Percentiles rank a stretch among this genome's conserved stretches.
phyloP scores from a whole-genome alignment of 176 grass and related monocot genomes.

The Ensete ventricosum region DNA sequence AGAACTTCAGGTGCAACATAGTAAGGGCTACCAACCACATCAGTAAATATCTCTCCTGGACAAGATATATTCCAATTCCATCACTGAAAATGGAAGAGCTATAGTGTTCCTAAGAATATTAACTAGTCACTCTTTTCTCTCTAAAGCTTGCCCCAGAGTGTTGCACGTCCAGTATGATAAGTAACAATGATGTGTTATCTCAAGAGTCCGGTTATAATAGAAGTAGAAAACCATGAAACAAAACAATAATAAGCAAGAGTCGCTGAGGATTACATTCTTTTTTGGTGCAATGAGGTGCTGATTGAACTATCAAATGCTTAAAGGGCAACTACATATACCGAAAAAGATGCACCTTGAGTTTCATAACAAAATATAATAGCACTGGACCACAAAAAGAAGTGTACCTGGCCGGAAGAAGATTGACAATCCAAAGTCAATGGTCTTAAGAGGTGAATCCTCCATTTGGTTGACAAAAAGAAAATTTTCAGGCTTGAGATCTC shows the following conservation, averaged over 20 bases:
- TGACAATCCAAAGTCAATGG: constrained; percentile 16
- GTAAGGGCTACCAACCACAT: constrained; percentile 16
- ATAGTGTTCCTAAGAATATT: too few relatives aligned
- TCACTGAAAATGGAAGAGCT: too few relatives aligned
- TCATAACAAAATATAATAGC: neutral
- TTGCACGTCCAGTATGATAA: too few relatives aligned
- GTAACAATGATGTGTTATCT: too few relatives aligned
- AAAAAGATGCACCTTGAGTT: neutral
- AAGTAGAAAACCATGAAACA: too few relatives aligned
- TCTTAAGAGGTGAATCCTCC: constrained; percentile 12
- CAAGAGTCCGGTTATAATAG: too few relatives aligned
- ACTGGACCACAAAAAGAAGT: neutral
- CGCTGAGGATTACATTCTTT: too few relatives aligned
- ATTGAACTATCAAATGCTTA: neutral
- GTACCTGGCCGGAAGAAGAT: constrained; percentile 13
- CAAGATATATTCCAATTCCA: neutral
- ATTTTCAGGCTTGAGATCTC: neutral
- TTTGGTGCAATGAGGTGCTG: neutral
- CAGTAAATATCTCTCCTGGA: constrained; percentile 16
- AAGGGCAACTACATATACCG: neutral
- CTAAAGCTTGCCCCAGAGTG: too few relatives aligned
- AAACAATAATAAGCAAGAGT: too few relatives aligned
- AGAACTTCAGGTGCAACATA: constrained; percentile 17
- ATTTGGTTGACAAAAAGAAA: constrained; percentile 18
- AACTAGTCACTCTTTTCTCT: too few relatives aligned